Evolutionary conservation across 164 flowering plant species (phyloP).

Genomic region (Nymphaea thermarum): DNA sequence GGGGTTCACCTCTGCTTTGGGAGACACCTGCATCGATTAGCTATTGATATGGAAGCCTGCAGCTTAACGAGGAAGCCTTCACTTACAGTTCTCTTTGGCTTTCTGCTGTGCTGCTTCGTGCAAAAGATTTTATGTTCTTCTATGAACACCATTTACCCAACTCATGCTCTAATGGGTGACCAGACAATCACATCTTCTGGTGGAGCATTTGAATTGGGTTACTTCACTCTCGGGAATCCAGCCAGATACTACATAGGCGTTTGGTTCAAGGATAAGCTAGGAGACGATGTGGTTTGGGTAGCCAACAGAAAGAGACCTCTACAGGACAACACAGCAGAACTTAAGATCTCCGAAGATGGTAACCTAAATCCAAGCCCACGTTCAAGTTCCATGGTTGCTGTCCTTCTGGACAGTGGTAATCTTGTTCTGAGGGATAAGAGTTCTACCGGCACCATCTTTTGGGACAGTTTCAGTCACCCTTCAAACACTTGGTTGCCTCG

Average conservation of each 20-base stretch:
- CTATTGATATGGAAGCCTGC: background rate
- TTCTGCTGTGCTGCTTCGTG: background rate
- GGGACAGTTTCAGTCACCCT: conserved; percentile 31
- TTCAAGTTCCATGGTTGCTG: conserved; percentile 7
- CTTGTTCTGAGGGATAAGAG: conserved; percentile 14
- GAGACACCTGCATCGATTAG: too few relatives aligned
- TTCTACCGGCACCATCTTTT: conserved; percentile 15
- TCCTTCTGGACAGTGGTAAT: conserved; percentile 22
- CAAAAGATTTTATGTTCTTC: background rate
- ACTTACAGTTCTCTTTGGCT: background rate
- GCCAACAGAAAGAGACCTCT: conserved; percentile 16
- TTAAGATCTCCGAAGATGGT: conserved; percentile 12
- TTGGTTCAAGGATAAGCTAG: conserved; percentile 10
- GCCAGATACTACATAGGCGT: conserved; percentile 13
- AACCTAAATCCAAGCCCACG: conserved; percentile 6
- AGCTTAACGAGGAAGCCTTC: background rate
- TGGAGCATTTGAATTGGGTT: conserved; percentile 12
- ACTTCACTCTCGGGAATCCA: conserved; percentile 16
- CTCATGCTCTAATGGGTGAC: conserved; percentile 12
- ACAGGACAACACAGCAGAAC: conserved; percentile 3
- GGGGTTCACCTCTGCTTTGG: too few relatives aligned
- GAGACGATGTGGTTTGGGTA: conserved; percentile 14
- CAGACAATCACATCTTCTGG: conserved; percentile 11
- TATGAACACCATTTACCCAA: conserved; percentile 8
- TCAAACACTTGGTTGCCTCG: conserved; percentile 60